phyloP scores from a whole-genome alignment of 495 filamentous ascomycete genomes.

The Neurospora tetrasperma region DNA sequence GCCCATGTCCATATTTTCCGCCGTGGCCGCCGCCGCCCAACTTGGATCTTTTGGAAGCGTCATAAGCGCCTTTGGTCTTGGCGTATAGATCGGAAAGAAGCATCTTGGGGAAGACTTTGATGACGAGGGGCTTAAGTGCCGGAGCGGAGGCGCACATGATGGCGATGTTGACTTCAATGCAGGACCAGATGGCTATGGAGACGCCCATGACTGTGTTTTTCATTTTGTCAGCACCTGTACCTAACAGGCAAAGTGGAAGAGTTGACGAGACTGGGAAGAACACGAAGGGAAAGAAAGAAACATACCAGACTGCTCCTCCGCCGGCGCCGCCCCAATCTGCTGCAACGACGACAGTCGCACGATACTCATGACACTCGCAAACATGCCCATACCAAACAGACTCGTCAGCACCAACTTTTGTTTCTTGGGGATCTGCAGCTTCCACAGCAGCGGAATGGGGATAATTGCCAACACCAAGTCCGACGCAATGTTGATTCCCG shows the following conservation, averaged over 20 bases:
- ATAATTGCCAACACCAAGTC: slow-evolving; percentile 30
- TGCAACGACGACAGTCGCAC: slow-evolving; percentile 11
- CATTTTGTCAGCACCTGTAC: background rate
- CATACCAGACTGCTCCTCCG: slow-evolving; percentile 4
- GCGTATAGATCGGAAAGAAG: slow-evolving; percentile 10
- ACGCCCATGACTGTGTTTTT: slow-evolving; percentile 13
- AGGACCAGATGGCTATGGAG: slow-evolving; percentile 34
- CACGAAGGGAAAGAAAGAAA: no score
- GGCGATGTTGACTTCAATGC: slow-evolving; percentile 38
- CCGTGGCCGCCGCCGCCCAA: background rate
- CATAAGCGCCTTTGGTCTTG: slow-evolving; percentile 6
- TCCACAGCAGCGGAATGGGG: slow-evolving; percentile 23
- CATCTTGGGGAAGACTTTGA: slow-evolving; percentile 20
- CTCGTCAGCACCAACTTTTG: slow-evolving; percentile 13
- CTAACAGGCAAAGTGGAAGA: background rate
- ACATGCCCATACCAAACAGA: slow-evolving; percentile 13
- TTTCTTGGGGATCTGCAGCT: slow-evolving; percentile 11
- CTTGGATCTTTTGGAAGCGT: background rate
- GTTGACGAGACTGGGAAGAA: background rate
- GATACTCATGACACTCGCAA: slow-evolving; percentile 13
- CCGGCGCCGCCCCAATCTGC: slow-evolving; percentile 4
- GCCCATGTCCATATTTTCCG: background rate
- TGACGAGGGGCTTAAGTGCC: slow-evolving; percentile 28
- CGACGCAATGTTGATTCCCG: slow-evolving; percentile 30
- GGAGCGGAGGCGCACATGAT: slow-evolving; percentile 42